A percentile compares a stretch with the other conserved stretches of the same genome.
phyloP scores from a whole-genome alignment of 768 basidiomycete genomes.

The Lactifluus hygrophoroides region DNA sequence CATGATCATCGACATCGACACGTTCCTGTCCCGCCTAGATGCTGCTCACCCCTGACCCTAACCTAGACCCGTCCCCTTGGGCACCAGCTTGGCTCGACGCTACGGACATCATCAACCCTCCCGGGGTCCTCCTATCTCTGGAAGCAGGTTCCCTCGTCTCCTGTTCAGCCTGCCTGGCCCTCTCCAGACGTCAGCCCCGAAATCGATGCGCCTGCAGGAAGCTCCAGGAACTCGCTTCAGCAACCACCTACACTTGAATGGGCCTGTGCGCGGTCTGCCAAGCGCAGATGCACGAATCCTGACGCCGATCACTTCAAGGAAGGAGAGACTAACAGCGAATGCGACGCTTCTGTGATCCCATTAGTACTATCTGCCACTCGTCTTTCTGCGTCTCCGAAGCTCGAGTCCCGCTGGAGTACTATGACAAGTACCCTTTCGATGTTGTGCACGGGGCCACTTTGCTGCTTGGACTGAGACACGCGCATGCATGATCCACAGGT shows the following conservation, averaged over 20 bases:
- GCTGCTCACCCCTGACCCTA: no score
- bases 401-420: slow-evolving; percentile 22
- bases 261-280: slow-evolving; percentile 36
- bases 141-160: slow-evolving; percentile 25
- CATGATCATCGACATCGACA: no score
- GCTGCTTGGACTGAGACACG: slow-evolving; percentile 19
- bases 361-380: neutral
- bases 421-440: slow-evolving; percentile 23
- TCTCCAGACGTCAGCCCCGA: slow-evolving; percentile 16
- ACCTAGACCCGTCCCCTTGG: no score
- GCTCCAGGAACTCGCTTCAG: slow-evolving; percentile 15
- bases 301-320: slow-evolving; percentile 13
- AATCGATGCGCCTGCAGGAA: neutral
- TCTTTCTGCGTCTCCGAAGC: neutral
- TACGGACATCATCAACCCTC: no score
- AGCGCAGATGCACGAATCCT: slow-evolving; percentile 27
- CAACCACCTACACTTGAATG: slow-evolving; percentile 34
- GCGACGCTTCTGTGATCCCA: neutral
- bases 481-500: slow-evolving; percentile 4
- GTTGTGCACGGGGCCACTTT: slow-evolving; percentile 27
- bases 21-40: no score
- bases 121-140: no score
- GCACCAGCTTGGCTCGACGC: no score
- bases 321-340: slow-evolving; percentile 18
- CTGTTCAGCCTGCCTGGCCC: slow-evolving; percentile 19